Evolutionary conservation across 768 basidiomycete genomes (phyloP).

Genomic region (Phanerochaete carnosa): DNA sequence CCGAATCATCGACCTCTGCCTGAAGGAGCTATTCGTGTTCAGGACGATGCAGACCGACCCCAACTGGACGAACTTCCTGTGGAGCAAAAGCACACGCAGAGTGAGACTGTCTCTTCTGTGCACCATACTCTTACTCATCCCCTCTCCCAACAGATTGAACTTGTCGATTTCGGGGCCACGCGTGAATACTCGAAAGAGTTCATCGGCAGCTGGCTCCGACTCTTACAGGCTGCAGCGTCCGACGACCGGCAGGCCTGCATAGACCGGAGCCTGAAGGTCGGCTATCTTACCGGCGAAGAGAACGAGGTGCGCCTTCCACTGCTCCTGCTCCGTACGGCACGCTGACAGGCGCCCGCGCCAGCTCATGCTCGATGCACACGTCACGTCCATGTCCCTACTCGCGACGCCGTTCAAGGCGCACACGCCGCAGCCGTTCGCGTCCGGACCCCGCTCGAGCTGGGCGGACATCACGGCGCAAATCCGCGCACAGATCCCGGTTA

Average conservation of each 20-base stretch:
- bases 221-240: constrained; percentile 77
- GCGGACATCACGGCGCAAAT: constrained; percentile 73
- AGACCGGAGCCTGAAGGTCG: constrained; percentile 73
- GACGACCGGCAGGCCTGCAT: constrained; percentile 67
- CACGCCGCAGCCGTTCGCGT: constrained; percentile 73
- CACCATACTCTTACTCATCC: too few species aligned
- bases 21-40: constrained; percentile 89
- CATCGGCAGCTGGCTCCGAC: constrained; percentile 80
- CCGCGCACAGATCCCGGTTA: constrained; percentile 78
- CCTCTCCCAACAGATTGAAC: constrained; percentile 53
- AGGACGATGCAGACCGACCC: constrained; percentile 97
- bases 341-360: constrained; percentile 22
- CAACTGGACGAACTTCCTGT: constrained; percentile 97
- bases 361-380: constrained; percentile 86
- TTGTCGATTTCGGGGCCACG: constrained; percentile 97
- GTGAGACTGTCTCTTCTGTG: constrained; percentile 29
- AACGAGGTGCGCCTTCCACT: constrained; percentile 50
- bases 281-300: constrained; percentile 90
- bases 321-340: not conserved
- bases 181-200: constrained; percentile 82
- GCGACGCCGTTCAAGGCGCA: constrained; percentile 77
- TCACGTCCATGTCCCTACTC: constrained; percentile 78
- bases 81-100: constrained; percentile 64
- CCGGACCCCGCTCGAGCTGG: constrained; percentile 66
- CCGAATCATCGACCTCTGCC: constrained; percentile 80